Conservation (phyloP, 495 filamentous ascomycete species). For the Penicillium mononematosum region DNA sequence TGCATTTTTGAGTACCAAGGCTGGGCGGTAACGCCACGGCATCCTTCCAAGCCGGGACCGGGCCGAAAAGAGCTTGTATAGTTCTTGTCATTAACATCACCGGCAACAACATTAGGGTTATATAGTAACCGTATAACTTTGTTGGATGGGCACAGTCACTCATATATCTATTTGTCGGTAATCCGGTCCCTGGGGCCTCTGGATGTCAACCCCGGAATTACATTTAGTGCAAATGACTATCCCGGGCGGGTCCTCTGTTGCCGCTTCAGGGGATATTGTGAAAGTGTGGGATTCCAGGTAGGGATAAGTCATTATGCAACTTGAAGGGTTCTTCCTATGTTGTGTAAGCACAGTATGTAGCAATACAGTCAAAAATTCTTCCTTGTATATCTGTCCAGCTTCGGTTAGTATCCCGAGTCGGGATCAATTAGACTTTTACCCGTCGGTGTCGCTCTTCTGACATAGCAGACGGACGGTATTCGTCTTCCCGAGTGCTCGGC, state of each 20-base stretch:
- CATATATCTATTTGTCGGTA: background rate
- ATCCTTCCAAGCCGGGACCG: background rate
- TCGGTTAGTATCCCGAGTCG: background rate
- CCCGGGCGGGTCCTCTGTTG: background rate
- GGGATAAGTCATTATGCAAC: background rate
- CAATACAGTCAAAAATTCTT: background rate
- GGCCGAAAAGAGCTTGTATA: conserved; percentile 4
- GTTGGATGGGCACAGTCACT: background rate
- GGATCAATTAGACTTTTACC: conserved; percentile 6
- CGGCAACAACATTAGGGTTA: background rate
- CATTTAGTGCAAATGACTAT: conserved; percentile 6
- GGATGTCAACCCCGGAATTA: conserved; percentile 3
- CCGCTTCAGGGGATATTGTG: background rate
- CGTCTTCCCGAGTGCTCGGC: conserved; percentile 14
- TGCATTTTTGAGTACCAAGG: background rate
- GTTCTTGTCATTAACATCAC: background rate
- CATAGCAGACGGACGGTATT: background rate
- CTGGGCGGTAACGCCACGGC: background rate
- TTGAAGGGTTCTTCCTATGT: background rate
- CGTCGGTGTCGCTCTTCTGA: background rate
- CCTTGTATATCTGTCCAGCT: background rate
- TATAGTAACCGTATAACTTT: background rate
- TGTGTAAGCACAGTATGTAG: background rate
- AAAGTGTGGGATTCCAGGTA: background rate
- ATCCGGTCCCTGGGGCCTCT: background rate